These are phyloP conservation scores for Tephrocybe sp. DNA, from an alignment of 768 basidiomycete species.

Conservation along the genomic window DNA sequence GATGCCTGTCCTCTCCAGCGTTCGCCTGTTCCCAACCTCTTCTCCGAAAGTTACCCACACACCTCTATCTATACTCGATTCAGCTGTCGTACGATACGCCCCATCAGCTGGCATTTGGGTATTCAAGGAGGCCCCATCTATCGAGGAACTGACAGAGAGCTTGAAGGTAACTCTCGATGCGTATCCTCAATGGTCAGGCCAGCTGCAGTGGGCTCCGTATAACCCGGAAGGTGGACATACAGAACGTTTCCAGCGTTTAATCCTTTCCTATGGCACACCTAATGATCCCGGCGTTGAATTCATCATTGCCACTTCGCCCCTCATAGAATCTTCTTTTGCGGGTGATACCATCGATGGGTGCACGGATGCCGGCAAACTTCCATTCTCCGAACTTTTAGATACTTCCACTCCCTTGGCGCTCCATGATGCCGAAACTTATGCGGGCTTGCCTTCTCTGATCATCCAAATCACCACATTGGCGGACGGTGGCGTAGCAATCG, in stretches of 20 bases:
- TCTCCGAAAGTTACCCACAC: conserved; percentile 2
- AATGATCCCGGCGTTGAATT: conserved; percentile 29
- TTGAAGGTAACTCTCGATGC: conserved; percentile 21
- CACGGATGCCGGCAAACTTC: conserved; percentile 6
- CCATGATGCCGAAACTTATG: conserved; percentile 16
- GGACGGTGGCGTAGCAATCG: conserved; percentile 26
- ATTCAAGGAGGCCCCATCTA: conserved; percentile 16
- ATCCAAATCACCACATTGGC: conserved; percentile 31
- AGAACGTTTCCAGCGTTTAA: conserved; percentile 24
- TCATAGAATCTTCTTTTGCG: conserved; percentile 11
- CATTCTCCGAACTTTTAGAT: conserved; percentile 15
- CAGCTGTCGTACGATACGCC: conserved; percentile 22
- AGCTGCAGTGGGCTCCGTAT: conserved; percentile 22
- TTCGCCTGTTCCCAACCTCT: conserved; percentile 10
- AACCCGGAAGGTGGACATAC: conserved; percentile 18
- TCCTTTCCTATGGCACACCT: conserved; percentile 20
- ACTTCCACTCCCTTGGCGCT: conserved; percentile 22
- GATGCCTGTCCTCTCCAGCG: conserved; percentile 13
- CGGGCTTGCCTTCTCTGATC: conserved; percentile 27
- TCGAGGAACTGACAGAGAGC: conserved; percentile 8
- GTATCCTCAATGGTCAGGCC: conserved; percentile 31
- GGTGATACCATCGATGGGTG: conserved; percentile 16
- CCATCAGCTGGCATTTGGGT: conserved; percentile 26
- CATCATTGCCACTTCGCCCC: conserved; percentile 20
- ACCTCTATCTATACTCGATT: conserved; percentile 28